Evolutionary conservation across 805 yeast species (phyloP), one percentile per base, ranked within the genome.

Genomic region (Yarrowia porcina): DNA sequence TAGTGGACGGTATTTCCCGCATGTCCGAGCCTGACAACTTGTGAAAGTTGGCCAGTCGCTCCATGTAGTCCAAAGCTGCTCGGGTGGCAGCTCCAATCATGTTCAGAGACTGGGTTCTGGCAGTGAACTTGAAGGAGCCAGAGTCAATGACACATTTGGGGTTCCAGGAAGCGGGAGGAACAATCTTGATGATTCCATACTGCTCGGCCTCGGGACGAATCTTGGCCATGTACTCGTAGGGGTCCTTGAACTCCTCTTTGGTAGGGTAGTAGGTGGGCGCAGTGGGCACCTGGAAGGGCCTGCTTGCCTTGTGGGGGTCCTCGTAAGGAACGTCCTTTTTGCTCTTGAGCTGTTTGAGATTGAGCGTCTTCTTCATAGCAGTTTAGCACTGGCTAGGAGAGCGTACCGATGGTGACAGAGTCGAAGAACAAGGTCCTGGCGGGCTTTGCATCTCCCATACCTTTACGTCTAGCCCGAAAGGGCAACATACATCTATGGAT

Each of bases 181-280:
- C 76, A 2, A 92, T 71, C 69, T 91, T 92, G 45, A 90, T 74
- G 69, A 94, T 91, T 0, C 97, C 97, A 71, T 80, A 83, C 28
- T 75, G 71, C 32, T 71, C 73, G 2, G 94, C 96, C 10, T 79
- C 68, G 0, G 79, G 76, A 12, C 74, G 72, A 1, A 83, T 72
- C 13, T 82, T 77, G 21, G 88, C 86, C 17, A 89, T 75, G 67
- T 85, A 87, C n/a, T 72, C 72, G 20, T 87, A 81, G 0, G 96
- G 96, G 70, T 87, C 86, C 11, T 73, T 69, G 65, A 85, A 82
- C 67, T 88, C 86, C 25, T 77, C 78, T 18, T 74, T 75, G 1
- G 85, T 75, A 1, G 92, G 88, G 50, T 74, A 73, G 13, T 85
- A 74, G 0, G 82, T 77, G 2, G 96, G 96, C n/a, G 75, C 79